Evolutionary conservation across 192 early-diverging fungal species (phyloP), one percentile per base, ranked within the genome.

Genomic region (Rhizoclosmatium globosum): DNA sequence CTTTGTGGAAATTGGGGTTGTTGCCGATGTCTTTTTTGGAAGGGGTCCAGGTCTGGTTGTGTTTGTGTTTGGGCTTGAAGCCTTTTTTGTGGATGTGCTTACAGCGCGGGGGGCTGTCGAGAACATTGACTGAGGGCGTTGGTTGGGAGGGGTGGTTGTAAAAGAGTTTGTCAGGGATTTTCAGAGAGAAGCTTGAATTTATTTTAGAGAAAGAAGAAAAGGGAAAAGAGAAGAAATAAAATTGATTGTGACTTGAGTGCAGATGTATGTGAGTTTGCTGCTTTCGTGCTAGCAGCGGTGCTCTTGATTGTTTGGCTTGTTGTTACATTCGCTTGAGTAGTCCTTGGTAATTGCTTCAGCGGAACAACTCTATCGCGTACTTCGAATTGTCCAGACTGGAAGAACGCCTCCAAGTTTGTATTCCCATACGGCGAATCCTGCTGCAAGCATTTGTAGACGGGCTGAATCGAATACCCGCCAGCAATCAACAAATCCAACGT

Each of bases 41-140:
- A 31, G 56, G 15, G 47, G 9, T 56, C 38, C 42, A 47, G 42
- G 13, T 15, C 4, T 59, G n/a, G 19, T n/a, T n/a, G 38, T 38
- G 31, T 72, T 13, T 58, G 71, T n/a, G n/a, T 31, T 9, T 15
- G 56, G 69, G n/a, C 6, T 71, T 57, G 69, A 15, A 0, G 41
- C 50, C 4, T 9, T 45, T 9, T 44, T 6, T 42, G 47, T 56
- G 46, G 13, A 53, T 4, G 48, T 74, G 65, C 39, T 68, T 19
- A 39, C 38, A 6, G 46, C 47, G 62, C 74, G 74, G 4, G 74
- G 47, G 4, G 74, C 74, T 31, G 74, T 76, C 43, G 74, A 46
- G 74, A 76, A 76, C 74, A 76, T 76, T 15, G 60, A n/a, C 53
- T 9, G 53, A 31, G 31, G 31, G 31, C 31, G 31, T 31, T 31